These are phyloP conservation scores for Phlegmacium glaucopus DNA, from an alignment of 768 basidiomycete species.

Conservation along the genomic window DNA sequence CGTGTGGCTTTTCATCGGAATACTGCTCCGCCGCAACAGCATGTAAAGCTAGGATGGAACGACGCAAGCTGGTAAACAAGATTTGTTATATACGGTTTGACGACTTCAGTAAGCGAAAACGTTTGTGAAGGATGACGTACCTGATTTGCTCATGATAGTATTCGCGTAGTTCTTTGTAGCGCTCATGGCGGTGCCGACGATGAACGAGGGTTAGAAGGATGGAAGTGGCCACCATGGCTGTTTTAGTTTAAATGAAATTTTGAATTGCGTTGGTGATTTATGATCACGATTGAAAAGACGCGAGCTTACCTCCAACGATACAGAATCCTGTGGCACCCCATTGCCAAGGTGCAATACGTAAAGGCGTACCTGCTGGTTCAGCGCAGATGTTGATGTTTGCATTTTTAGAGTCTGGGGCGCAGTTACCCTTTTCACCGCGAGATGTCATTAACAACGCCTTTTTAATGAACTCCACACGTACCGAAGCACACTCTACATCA, in stretches of 20 bases:
- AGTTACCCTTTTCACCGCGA: slow-evolving; percentile 4
- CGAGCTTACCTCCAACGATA: slow-evolving; percentile 35
- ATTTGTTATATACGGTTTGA: too few species aligned
- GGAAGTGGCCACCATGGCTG: slow-evolving; percentile 37
- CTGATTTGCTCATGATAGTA: slow-evolving; percentile 49
- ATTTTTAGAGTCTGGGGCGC: background rate
- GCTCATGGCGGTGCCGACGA: slow-evolving; percentile 34
- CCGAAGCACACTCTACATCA: slow-evolving; percentile 53
- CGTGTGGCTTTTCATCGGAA: background rate
- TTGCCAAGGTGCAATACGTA: slow-evolving; percentile 41
- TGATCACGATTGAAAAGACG: background rate
- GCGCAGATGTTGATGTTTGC: slow-evolving; percentile 5
- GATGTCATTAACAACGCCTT: background rate
- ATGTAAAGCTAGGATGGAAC: slow-evolving; percentile 33
- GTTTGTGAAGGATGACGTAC: slow-evolving; percentile 17
- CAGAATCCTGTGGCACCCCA: slow-evolving; percentile 34
- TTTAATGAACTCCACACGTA: slow-evolving; percentile 14
- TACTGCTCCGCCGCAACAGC: slow-evolving; percentile 23
- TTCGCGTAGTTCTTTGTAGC: slow-evolving; percentile 39
- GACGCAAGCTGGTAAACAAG: slow-evolving; percentile 34
- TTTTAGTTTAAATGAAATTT: background rate
- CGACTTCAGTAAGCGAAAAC: background rate
- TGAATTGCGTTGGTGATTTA: background rate
- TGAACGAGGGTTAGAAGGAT: slow-evolving; percentile 37
- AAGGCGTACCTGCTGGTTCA: slow-evolving; percentile 24